These are phyloP conservation scores for Chaetomium olivaceum DNA, from an alignment of 2,329 filamentous ascomycete species.

Conservation along the genomic window DNA sequence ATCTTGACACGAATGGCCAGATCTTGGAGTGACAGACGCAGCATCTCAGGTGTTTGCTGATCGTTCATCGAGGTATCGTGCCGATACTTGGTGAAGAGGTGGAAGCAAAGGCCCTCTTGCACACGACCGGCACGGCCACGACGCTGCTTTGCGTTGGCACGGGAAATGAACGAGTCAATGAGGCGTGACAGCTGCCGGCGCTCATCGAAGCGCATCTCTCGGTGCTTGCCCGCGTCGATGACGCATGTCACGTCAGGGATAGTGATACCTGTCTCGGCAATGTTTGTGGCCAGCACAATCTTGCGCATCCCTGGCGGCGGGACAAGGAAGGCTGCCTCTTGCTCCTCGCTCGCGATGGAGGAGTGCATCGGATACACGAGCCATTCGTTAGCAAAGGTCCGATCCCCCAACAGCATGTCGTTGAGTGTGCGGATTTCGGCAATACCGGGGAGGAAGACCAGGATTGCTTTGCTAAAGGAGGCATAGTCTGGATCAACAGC, in stretches of 20 bases:
- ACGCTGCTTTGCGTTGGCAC: conserved; percentile 92
- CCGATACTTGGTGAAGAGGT: conserved; percentile 87
- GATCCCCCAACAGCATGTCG: conserved; percentile 77
- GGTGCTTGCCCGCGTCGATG: conserved; percentile 93
- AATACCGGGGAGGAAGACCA: conserved; percentile 94
- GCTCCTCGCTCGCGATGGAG: conserved; percentile 92
- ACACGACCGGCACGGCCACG: conserved; percentile 93
- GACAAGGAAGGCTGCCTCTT: conserved; percentile 86
- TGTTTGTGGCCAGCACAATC: conserved; percentile 95
- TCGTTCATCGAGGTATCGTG: conserved; percentile 85
- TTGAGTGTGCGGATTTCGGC: conserved; percentile 89
- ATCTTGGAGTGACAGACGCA: conserved; percentile 90
- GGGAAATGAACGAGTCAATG: conserved; percentile 92
- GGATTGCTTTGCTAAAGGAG: conserved; percentile 80
- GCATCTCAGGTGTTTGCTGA: conserved; percentile 94
- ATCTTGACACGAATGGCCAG: conserved; percentile 96
- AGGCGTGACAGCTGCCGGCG: conserved; percentile 85
- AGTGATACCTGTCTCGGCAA: conserved; percentile 97
- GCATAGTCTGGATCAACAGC: conserved; percentile 66
- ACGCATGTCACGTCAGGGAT: conserved; percentile 98
- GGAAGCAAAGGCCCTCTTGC: conserved; percentile 91
- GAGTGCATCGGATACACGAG: conserved; percentile 89
- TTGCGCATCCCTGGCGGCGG: conserved; percentile 82
- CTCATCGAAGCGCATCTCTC: conserved; percentile 97
- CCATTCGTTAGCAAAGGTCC: conserved; percentile 75